Evolutionary conservation across 306 rosid genomes (phyloP), one percentile per base, ranked within the genome.

Genomic region (Biancaea sappan): DNA sequence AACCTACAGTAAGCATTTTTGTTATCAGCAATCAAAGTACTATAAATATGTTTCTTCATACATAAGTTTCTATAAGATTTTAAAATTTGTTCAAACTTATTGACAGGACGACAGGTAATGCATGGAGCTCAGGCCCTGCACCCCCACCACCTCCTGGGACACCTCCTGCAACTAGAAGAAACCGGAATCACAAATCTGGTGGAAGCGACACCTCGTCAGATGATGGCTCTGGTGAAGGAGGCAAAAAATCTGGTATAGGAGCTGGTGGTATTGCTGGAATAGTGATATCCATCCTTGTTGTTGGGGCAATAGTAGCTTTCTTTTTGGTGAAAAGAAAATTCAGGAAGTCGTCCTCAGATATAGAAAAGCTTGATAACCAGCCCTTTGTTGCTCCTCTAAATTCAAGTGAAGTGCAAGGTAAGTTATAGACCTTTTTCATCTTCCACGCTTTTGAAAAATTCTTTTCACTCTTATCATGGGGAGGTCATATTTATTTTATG

Each of bases 141-240:
- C 99, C 99, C 50, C 99, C 96, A 58, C 95, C 98, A 58, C 98
- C 99, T 46, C 99, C 99, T 41, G 97, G 98, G 47, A 88, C 98
- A 10, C 96, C 97, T 66, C 93, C 97, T 63, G 52, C 80, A 51
- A 62, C 63, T 63, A 77, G 69, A 74, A 47, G 64, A 68, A 82
- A 69, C 35, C 87, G 81, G 66, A 78, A 72, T 76, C 96, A 74
- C 84, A 83, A 80, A 24, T 77, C 95, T 58, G 88, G 87, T 28
- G 82, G 79, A 62, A 79, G 71, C 50, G 61, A 67, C 72, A 40
- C 78, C 67, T 70, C 91, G 12, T 82, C 94, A 62, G 81, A 71
- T 68, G 73, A 32, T 74, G 83, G 69, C 69, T 35, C 72, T 19
- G 80, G 84, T 71, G 92, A 60, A 0, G 94, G 82, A 69, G 82